Conservation (phyloP, 805 yeast species). For the Cyberlindnera mycetangii region DNA sequence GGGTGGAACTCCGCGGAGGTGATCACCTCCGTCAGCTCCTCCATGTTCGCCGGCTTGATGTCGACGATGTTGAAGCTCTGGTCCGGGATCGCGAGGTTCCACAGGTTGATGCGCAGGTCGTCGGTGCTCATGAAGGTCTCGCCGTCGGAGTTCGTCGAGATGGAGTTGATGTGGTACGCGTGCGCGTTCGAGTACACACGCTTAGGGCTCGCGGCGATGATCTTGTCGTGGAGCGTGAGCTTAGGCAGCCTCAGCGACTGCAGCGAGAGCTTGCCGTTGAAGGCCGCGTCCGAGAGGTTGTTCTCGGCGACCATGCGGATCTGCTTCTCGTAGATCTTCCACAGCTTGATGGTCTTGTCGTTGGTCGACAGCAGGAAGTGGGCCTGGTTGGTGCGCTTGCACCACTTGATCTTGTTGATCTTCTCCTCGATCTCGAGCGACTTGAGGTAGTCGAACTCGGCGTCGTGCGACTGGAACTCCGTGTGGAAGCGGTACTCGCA, state of each 20-base stretch:
- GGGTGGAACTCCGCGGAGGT: slow-evolving; percentile 98
- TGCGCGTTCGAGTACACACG: slow-evolving; percentile 92
- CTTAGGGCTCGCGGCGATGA: slow-evolving; percentile 93
- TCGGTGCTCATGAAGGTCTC: slow-evolving; percentile 93
- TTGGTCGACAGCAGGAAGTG: slow-evolving; percentile 88
- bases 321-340: slow-evolving; percentile 93
- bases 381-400: slow-evolving; percentile 83
- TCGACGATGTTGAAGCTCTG: slow-evolving; percentile 96
- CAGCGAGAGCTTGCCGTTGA: slow-evolving; percentile 27
- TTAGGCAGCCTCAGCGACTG: slow-evolving; percentile 73
- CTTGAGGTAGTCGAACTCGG: slow-evolving; percentile 95
- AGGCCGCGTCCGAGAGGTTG: slow-evolving; percentile 55
- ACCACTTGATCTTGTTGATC: slow-evolving; percentile 97
- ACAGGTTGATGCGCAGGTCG: slow-evolving; percentile 89
- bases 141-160: slow-evolving; percentile 90
- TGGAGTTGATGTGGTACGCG: slow-evolving; percentile 96
- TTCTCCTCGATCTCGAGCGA: slow-evolving; percentile 96
- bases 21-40: slow-evolving; percentile 96
- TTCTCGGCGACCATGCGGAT: slow-evolving; percentile 91
- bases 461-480: slow-evolving; percentile 97
- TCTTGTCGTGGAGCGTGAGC: slow-evolving; percentile 89
- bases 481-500: slow-evolving; percentile 96
- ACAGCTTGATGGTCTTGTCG: slow-evolving; percentile 96
- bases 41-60: slow-evolving; percentile 97
- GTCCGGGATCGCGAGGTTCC: slow-evolving; percentile 94